A percentile compares a stretch with the other conserved stretches of the same genome.
Conservation (phyloP, 2,329 filamentous ascomycete species). For the Beauveria bassiana region DNA sequence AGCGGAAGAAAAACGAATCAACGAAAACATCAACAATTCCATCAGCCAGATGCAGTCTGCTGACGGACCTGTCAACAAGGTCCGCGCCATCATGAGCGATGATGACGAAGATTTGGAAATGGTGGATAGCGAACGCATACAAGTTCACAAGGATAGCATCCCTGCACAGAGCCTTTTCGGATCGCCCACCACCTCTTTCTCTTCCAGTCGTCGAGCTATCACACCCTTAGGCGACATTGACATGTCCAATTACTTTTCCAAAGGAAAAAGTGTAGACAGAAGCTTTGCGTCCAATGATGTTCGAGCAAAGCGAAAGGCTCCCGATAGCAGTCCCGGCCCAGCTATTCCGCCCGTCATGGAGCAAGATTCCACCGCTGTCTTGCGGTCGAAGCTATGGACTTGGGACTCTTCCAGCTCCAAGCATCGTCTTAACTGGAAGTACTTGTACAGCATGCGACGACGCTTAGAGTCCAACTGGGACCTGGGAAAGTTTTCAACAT, state of each 20-base stretch:
- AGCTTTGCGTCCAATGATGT: conserved; percentile 21
- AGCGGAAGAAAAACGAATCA: conserved; percentile 55
- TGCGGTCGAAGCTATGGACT: conserved; percentile 41
- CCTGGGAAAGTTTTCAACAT: conserved; percentile 71
- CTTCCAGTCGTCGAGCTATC: conserved; percentile 19
- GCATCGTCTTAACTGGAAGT: conserved; percentile 80
- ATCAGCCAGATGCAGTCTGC: conserved; percentile 36
- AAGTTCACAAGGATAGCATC: conserved; percentile 18
- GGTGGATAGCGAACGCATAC: conserved; percentile 29
- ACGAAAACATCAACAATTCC: conserved; percentile 32
- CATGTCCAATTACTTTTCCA: conserved; percentile 20
- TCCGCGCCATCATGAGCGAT: conserved; percentile 42
- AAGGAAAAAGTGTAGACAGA: conserved; percentile 24
- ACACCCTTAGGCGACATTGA: conserved; percentile 23
- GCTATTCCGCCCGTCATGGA: conserved; percentile 22
- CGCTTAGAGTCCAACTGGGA: conserved; percentile 89
- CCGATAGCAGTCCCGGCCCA: conserved; percentile 24
- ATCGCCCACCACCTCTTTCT: conserved; percentile 25
- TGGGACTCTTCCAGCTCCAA: conserved; percentile 40
- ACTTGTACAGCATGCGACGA: conserved; percentile 81
- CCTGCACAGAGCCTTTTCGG: conserved; percentile 27
- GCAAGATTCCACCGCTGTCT: conserved; percentile 26
- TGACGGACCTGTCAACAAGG: conserved; percentile 46
- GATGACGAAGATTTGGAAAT: conserved; percentile 47
- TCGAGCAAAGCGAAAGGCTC: conserved; percentile 30